Base-by-base conservation (phyloP, 208 protist genomes). In the Crithidia sp. region DNA sequence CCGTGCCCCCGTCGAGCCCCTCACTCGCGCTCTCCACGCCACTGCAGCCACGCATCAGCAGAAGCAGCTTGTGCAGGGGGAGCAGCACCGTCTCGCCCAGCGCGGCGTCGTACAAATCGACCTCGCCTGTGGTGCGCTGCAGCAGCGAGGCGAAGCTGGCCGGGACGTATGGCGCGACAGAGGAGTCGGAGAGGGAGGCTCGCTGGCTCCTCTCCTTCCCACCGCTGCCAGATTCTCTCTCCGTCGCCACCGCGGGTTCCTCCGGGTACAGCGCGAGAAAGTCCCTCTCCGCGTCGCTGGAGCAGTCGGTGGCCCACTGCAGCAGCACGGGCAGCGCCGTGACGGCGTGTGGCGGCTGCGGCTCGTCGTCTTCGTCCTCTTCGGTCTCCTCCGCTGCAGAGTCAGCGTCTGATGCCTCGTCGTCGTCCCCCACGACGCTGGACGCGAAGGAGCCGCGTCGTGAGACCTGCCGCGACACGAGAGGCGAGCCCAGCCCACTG, bases 11-110 rank as follows among this genome's bases (percentile, higher is more conserved):
- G 36, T 37, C 8, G 36, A 37, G 6, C 36, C 16, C 49, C 68
- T 49, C 16, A 9, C 4, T 53, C 14, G 39, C 19, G 54, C 74
- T 60, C 36, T 82, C 60, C 17, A 63, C 55, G 36, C 65, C 71
- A 17, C 49, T 61, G 60, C 85, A 88, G 58, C 64, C 75, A 2
- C 85, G 85, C 82, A 90, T 90, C n/a, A 90, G 74, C 40, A 90
- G 71, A 4, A 90, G 82, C 53, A 84, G 75, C 68, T 86, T 82
- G 64, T 90, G 81, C 64, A 90, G 36, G 14, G 85, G 85, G 39
- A 88, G 63, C 45, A 71, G 64, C 58, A 81, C 74, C 19, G 80
- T 81, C 36, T 76, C 65, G 2, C 37, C 43, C 8, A 50, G 7
- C 43, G 55, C 14, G 45, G 40, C 52, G 28, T 76, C 53, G 7